phyloP scores from a whole-genome alignment of 2,329 filamentous ascomycete genomes.

The Bisporella sp. region DNA sequence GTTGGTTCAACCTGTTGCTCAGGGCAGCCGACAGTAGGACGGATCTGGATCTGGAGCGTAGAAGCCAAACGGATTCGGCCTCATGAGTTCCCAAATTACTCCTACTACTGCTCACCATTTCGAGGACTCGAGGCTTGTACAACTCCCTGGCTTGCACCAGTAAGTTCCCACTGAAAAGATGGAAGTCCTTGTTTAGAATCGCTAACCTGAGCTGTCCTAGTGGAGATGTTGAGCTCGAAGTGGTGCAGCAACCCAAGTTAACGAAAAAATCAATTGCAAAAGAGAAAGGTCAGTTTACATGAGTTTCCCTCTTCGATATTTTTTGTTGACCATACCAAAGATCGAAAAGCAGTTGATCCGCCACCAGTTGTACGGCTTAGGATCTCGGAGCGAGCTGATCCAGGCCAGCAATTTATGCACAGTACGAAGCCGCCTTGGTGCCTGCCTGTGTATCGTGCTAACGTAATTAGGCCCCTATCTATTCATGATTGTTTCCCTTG shows the following conservation, averaged over 20 bases:
- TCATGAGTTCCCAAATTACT: too few species aligned
- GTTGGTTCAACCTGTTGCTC: too few species aligned
- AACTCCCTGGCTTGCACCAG: slow-evolving; percentile 17
- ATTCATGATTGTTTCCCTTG: slow-evolving; percentile 40
- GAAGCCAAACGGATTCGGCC: too few species aligned
- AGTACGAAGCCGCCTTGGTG: slow-evolving; percentile 40
- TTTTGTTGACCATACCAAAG: slow-evolving; percentile 32
- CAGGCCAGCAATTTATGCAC: slow-evolving; percentile 41
- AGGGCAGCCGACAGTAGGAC: too few species aligned
- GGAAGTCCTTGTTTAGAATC: too few species aligned
- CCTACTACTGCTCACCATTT: slow-evolving; percentile 15
- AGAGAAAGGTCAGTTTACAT: slow-evolving; percentile 55
- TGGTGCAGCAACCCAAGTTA: slow-evolving; percentile 61
- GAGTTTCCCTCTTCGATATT: slow-evolving; percentile 1
- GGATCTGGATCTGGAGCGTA: too few species aligned
- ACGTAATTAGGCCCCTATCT: slow-evolving; percentile 37
- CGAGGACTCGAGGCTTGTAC: slow-evolving; percentile 16
- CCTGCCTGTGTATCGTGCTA: slow-evolving; percentile 1
- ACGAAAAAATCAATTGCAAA: slow-evolving; percentile 65
- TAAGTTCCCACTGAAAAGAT: slow-evolving; percentile 2
- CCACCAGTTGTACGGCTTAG: slow-evolving; percentile 75
- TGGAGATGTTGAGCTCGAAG: slow-evolving; percentile 47
- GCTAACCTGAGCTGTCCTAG: slow-evolving; percentile 14
- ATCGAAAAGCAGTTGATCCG: slow-evolving; percentile 82
- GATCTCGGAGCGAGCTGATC: slow-evolving; percentile 38